Evolutionary conservation across 2,329 filamentous ascomycete species (phyloP).

Genomic region (Paraconiothyrium sp.): DNA sequence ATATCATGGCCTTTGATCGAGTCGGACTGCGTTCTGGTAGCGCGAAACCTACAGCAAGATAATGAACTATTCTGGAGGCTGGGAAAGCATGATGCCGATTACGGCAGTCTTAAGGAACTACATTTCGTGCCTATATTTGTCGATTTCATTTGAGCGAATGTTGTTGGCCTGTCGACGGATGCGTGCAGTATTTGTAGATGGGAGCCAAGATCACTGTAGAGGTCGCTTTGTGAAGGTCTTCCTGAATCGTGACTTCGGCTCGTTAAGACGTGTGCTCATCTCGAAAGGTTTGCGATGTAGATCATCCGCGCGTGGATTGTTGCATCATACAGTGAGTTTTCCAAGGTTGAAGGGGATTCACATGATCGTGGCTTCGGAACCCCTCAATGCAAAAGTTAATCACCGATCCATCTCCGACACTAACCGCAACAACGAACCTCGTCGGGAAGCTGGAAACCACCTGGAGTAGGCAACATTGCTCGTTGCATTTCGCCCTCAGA

Average conservation of each 20-base stretch:
- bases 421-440: not conserved
- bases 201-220: not conserved
- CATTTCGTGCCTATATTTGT: not conserved
- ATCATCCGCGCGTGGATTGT: too few species aligned
- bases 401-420: conserved; percentile 1
- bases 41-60: not conserved
- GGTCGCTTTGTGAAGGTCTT: not conserved
- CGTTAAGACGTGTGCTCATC: not conserved
- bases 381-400: not conserved
- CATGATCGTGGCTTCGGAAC: too few species aligned
- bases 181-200: not conserved
- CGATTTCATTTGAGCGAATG: not conserved
- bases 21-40: not conserved
- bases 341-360: too few species aligned
- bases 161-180: not conserved
- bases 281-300: not conserved
- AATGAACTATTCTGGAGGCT: not conserved
- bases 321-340: too few species aligned
- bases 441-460: not conserved
- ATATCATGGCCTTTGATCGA: conserved; percentile 10
- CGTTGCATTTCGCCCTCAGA: not conserved
- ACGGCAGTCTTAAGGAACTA: not conserved
- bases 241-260: not conserved
- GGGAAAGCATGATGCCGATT: not conserved
- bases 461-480: not conserved